Evolutionary conservation across 305 asterid species (phyloP).

Genomic region (Vinca major): DNA sequence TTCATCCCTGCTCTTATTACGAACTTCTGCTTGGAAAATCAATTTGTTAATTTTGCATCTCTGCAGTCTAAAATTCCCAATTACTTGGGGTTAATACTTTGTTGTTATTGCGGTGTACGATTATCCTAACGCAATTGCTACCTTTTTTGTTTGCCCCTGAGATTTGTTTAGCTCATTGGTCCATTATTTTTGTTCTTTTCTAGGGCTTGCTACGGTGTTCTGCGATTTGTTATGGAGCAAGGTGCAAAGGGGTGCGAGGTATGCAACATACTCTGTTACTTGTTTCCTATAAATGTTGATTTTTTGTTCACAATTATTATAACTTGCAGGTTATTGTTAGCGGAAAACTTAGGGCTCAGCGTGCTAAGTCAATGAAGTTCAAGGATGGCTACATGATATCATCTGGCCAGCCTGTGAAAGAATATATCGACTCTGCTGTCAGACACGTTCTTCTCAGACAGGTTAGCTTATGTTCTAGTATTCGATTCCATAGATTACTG

Average conservation of each 20-base stretch:
- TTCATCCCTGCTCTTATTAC: too few species aligned
- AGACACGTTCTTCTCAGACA: constrained; percentile 28
- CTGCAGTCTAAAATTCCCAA: too few species aligned
- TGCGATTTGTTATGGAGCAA: constrained; percentile 28
- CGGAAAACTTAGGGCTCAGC: constrained; percentile 29
- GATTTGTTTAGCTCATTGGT: neutral
- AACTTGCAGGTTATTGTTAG: constrained; percentile 22
- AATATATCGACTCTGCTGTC: constrained; percentile 26
- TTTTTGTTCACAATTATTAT: neutral
- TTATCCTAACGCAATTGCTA: neutral
- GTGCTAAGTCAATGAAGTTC: constrained; percentile 29
- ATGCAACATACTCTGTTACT: neutral
- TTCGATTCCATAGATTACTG: too few species aligned
- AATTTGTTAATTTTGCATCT: too few species aligned
- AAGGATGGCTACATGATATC: constrained; percentile 32
- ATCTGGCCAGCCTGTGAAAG: constrained; percentile 30
- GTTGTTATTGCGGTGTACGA: too few species aligned
- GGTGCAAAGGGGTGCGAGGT: constrained; percentile 33
- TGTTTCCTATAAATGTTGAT: neutral
- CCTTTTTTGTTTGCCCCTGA: neutral
- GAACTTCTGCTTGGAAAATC: neutral
- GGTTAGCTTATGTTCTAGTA: constrained; percentile 12
- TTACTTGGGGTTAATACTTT: too few species aligned
- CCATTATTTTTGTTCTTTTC: neutral
- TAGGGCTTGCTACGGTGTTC: constrained; percentile 32